A percentile compares a stretch with the other conserved stretches of the same genome.
These are phyloP conservation scores for Sarocladium kiliense DNA, from an alignment of 2,329 filamentous ascomycete species.

Conservation along the genomic window DNA sequence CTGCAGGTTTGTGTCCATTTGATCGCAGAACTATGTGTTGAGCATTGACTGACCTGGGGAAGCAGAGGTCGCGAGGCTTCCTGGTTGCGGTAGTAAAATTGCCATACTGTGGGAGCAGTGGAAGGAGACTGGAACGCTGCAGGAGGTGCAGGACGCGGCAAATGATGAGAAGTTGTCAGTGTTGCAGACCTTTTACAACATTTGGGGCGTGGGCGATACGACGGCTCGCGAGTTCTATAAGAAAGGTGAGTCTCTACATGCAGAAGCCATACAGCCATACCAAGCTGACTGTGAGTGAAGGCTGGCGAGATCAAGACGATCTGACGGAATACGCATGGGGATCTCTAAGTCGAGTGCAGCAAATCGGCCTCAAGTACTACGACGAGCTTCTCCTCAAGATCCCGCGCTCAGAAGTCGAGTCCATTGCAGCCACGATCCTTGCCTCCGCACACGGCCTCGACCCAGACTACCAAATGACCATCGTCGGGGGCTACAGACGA, in stretches of 20 bases:
- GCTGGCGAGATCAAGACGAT: conserved; percentile 83
- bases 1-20: conserved; percentile 35
- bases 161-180: conserved; percentile 58
- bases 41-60: background rate
- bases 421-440: conserved; percentile 60
- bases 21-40: background rate
- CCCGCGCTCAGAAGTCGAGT: conserved; percentile 66
- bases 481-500: conserved; percentile 78
- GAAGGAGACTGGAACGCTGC: conserved; percentile 52
- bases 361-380: conserved; percentile 92
- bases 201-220: conserved; percentile 86
- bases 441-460: conserved; percentile 61
- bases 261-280: background rate
- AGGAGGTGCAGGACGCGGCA: conserved; percentile 60
- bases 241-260: conserved; percentile 33
- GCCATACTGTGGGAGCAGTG: conserved; percentile 75
- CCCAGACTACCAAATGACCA: conserved; percentile 47
- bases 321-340: conserved; percentile 79
- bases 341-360: conserved; percentile 70
- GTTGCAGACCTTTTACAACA: conserved; percentile 69
- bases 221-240: conserved; percentile 79
- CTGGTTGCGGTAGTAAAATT: conserved; percentile 78
- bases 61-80: conserved; percentile 52
- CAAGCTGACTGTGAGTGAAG: conserved; percentile 15
- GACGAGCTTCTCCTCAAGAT: conserved; percentile 75